phyloP scores from a whole-genome alignment of 306 rosid genomes.

The Purshia tridentata region DNA sequence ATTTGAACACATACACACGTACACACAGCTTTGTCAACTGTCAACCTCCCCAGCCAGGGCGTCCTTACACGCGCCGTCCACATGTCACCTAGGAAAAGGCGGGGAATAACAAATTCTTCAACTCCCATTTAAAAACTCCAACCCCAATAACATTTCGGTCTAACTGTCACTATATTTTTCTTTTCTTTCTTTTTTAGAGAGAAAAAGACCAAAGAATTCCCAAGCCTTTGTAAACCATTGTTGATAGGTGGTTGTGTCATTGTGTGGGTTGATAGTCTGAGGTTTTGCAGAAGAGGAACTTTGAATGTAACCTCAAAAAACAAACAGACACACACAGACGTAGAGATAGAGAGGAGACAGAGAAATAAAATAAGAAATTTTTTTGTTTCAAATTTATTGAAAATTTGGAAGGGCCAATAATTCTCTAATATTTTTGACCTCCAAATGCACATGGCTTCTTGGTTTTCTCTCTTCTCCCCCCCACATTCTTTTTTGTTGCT shows the following conservation, averaged over 20 bases:
- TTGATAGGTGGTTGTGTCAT: not conserved
- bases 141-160: constrained; percentile 7
- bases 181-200: not conserved
- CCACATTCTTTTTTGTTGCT: constrained; percentile 30
- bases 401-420: constrained; percentile 27
- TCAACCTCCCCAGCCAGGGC: constrained; percentile 18
- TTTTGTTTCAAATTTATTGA: not conserved
- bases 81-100: constrained; percentile 46
- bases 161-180: not conserved
- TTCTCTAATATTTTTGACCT: constrained; percentile 77
- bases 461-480: constrained; percentile 67
- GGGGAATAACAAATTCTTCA: constrained; percentile 48
- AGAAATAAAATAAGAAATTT: not conserved
- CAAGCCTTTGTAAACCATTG: not conserved
- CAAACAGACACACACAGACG: constrained; percentile 18
- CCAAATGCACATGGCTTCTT: constrained; percentile 93
- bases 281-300: constrained; percentile 30
- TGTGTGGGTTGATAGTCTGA: not conserved
- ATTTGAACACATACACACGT: no score
- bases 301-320: constrained; percentile 38
- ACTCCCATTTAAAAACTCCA: constrained; percentile 36
- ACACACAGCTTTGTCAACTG: not conserved
- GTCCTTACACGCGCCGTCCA: constrained; percentile 29
- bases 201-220: not conserved
- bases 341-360: not conserved